phyloP scores from a whole-genome alignment of 495 filamentous ascomycete genomes.

The Penicillium goetzii region DNA sequence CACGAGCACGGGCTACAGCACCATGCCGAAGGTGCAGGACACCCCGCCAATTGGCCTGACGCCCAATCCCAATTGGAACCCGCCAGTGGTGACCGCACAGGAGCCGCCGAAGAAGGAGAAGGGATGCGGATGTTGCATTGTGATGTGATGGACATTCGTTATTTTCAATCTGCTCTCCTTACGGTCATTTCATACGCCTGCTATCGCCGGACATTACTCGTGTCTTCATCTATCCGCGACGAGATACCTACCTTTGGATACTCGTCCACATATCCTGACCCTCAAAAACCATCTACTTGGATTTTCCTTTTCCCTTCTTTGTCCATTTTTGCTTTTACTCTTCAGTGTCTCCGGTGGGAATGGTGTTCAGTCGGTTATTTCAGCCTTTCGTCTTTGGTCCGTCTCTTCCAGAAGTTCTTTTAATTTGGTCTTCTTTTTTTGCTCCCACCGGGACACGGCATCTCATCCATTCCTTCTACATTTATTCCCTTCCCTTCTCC shows the following conservation, averaged over 20 bases:
- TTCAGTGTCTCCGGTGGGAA: slow-evolving; percentile 41
- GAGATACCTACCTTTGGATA: slow-evolving; percentile 19
- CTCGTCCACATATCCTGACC: not conserved
- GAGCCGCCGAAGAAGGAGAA: slow-evolving; percentile 46
- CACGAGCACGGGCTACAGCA: slow-evolving; percentile 52
- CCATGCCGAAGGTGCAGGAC: slow-evolving; percentile 58
- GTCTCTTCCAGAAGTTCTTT: slow-evolving; percentile 24
- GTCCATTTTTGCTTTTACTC: slow-evolving; percentile 24
- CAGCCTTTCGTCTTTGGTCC: slow-evolving; percentile 24
- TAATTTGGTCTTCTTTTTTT: slow-evolving; percentile 20
- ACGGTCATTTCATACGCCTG: not conserved
- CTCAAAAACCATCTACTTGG: slow-evolving; percentile 15
- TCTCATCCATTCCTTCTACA: slow-evolving; percentile 26
- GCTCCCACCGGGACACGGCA: slow-evolving; percentile 23
- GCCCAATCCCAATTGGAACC: slow-evolving; percentile 43
- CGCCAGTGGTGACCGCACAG: slow-evolving; percentile 44
- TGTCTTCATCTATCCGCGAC: not conserved
- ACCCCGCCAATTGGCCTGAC: slow-evolving; percentile 41
- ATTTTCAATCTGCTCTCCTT: slow-evolving; percentile 3
- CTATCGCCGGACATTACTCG: not conserved
- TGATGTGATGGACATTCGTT: slow-evolving; percentile 48
- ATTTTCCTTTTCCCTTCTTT: slow-evolving; percentile 27
- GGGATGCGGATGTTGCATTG: slow-evolving; percentile 56
- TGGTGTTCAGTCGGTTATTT: slow-evolving; percentile 41
- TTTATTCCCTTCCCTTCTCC: slow-evolving; percentile 26